A percentile compares a stretch with the other conserved stretches of the same genome.
Conservation (phyloP, 768 basidiomycete genomes). For the Mycena polygramma region DNA sequence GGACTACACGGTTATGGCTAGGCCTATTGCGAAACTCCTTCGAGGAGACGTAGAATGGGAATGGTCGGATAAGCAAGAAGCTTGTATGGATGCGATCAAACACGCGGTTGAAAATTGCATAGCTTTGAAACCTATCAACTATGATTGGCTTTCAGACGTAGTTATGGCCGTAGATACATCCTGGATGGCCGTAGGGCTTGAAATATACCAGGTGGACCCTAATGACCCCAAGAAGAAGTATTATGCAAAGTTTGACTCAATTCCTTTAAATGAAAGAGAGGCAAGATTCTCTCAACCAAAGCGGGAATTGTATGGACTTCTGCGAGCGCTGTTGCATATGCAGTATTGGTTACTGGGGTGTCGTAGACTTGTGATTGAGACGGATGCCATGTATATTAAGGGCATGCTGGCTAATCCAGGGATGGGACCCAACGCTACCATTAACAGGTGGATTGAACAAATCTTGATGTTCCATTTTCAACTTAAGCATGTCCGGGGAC, state of each 20-base stretch:
- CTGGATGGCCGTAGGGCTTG: too few relatives aligned
- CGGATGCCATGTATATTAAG: neutral
- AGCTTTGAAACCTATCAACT: too few relatives aligned
- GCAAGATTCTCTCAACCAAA: too few relatives aligned
- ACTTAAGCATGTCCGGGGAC: neutral
- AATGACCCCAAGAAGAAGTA: conserved; percentile 17
- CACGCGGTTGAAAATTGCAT: too few relatives aligned
- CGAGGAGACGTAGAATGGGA: too few relatives aligned
- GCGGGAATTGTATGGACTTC: too few relatives aligned
- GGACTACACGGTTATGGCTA: too few relatives aligned
- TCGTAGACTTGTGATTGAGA: neutral
- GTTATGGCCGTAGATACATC: too few relatives aligned
- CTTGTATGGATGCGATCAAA: too few relatives aligned
- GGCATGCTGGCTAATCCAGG: neutral
- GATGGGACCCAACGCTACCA: neutral
- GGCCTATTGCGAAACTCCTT: too few relatives aligned
- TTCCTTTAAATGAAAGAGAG: neutral
- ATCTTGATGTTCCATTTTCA: neutral
- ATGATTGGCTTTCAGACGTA: too few relatives aligned
- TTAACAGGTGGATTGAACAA: neutral
- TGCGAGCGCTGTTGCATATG: neutral
- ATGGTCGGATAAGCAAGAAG: too few relatives aligned
- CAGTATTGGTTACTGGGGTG: conserved; percentile 24
- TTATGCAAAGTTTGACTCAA: conserved; percentile 33
- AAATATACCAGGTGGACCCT: conserved; percentile 29